phyloP scores from a whole-genome alignment of 2,329 filamentous ascomycete genomes.

The Hypocrella siamensis region DNA sequence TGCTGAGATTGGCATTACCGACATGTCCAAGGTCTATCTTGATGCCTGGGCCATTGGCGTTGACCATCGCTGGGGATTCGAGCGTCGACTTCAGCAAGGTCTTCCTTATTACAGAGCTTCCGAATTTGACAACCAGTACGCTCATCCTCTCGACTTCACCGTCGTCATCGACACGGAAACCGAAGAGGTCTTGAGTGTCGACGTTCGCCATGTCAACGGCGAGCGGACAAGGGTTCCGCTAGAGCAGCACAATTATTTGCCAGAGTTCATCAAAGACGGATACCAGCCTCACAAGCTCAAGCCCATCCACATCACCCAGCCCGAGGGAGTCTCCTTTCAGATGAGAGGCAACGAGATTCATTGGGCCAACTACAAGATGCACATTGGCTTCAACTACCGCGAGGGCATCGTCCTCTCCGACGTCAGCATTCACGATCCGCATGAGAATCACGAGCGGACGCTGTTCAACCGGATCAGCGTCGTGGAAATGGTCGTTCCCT shows the following conservation, averaged over 20 bases:
- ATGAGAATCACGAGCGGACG: slow-evolving; percentile 27
- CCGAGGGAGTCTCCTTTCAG: slow-evolving; percentile 23
- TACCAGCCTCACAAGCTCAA: slow-evolving; percentile 20
- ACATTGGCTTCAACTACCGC: slow-evolving; percentile 56
- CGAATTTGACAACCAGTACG: slow-evolving; percentile 49
- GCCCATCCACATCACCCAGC: slow-evolving; percentile 23
- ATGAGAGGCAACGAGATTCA: slow-evolving; percentile 32
- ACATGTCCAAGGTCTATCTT: slow-evolving; percentile 75
- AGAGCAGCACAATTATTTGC: slow-evolving; percentile 22
- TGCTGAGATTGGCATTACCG: slow-evolving; percentile 55
- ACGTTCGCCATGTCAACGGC: slow-evolving; percentile 24
- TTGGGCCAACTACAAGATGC: slow-evolving; percentile 55
- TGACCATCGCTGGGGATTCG: slow-evolving; percentile 60
- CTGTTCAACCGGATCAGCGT: slow-evolving; percentile 53
- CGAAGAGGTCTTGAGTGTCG: slow-evolving; percentile 30
- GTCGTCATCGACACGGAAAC: slow-evolving; percentile 28
- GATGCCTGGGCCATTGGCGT: slow-evolving; percentile 79
- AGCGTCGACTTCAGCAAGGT: slow-evolving; percentile 61
- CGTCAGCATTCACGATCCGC: slow-evolving; percentile 42
- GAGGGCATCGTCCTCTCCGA: slow-evolving; percentile 59
- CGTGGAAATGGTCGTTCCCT: slow-evolving; percentile 58
- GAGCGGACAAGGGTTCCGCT: slow-evolving; percentile 27
- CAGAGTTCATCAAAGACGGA: slow-evolving; percentile 16
- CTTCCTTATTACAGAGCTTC: slow-evolving; percentile 69
- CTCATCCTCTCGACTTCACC: slow-evolving; percentile 37